Evolutionary conservation across 768 basidiomycete species (phyloP).

Genomic region (Tylopilus balloui): DNA sequence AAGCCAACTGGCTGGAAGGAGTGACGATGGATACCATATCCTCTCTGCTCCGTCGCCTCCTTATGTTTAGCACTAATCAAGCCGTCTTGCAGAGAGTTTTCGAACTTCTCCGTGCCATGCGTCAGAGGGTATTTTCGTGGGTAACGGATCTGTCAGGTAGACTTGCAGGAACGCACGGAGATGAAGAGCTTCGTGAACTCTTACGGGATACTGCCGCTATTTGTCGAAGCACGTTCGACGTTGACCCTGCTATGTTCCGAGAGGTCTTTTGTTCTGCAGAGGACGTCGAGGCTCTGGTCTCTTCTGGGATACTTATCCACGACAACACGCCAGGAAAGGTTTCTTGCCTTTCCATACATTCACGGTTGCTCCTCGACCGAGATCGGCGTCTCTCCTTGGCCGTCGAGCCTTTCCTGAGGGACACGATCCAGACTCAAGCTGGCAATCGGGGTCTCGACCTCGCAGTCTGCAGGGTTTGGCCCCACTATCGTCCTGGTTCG

Average conservation of each 20-base stretch:
- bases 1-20: slow-evolving; percentile 39
- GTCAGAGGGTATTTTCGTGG: slow-evolving; percentile 35
- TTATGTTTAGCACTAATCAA: slow-evolving; percentile 21
- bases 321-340: slow-evolving; percentile 24
- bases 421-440: not conserved
- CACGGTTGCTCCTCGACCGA: slow-evolving; percentile 22
- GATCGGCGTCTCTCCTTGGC: slow-evolving; percentile 30
- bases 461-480: slow-evolving; percentile 28
- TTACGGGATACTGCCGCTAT: slow-evolving; percentile 19
- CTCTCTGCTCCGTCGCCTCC: slow-evolving; percentile 33
- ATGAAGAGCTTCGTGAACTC: slow-evolving; percentile 2
- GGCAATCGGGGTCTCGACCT: slow-evolving; percentile 11
- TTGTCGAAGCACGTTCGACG: slow-evolving; percentile 31
- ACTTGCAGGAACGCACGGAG: slow-evolving; percentile 6
- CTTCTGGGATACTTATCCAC: slow-evolving; percentile 31
- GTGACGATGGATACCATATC: slow-evolving; percentile 31
- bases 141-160: slow-evolving; percentile 29
- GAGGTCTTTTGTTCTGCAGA: slow-evolving; percentile 18
- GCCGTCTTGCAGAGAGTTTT: slow-evolving; percentile 18
- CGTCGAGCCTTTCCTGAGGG: slow-evolving; percentile 21
- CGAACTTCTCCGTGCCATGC: slow-evolving; percentile 28
- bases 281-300: slow-evolving; percentile 29
- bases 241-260: not conserved
- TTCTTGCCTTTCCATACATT: slow-evolving; percentile 2
- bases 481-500: slow-evolving; percentile 23